Percentiles rank a stretch among this genome's conserved stretches.
Evolutionary conservation across 208 protist species (phyloP).

Genomic region (Perkinsela sp.): DNA sequence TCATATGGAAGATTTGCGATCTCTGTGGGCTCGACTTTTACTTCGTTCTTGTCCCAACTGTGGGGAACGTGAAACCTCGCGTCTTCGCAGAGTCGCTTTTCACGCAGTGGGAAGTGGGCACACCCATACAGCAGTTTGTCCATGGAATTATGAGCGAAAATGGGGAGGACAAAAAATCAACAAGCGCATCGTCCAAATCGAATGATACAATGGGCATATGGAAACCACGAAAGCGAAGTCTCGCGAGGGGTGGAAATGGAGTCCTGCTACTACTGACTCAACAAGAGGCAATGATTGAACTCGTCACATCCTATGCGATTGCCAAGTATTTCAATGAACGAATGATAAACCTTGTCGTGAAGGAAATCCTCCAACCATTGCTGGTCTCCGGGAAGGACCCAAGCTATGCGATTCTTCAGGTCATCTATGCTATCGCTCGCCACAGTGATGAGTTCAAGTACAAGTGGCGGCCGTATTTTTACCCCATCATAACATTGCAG

Average conservation of each 20-base stretch:
- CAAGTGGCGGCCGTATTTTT: slow-evolving; percentile 11
- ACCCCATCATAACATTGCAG: slow-evolving; percentile 16
- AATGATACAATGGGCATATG: background rate
- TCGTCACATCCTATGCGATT: slow-evolving; percentile 28
- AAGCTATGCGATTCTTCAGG: slow-evolving; percentile 38
- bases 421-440: slow-evolving; percentile 49
- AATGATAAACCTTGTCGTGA: slow-evolving; percentile 26
- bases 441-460: slow-evolving; percentile 40
- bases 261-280: slow-evolving; percentile 41
- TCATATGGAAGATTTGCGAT: slow-evolving; percentile 45
- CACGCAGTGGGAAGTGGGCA: slow-evolving; percentile 43
- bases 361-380: slow-evolving; percentile 42
- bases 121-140: slow-evolving; percentile 6
- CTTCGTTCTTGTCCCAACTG: slow-evolving; percentile 44
- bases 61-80: slow-evolving; percentile 35
- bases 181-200: background rate
- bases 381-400: slow-evolving; percentile 21
- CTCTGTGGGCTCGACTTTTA: slow-evolving; percentile 42
- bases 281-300: slow-evolving; percentile 35
- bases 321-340: slow-evolving; percentile 37
- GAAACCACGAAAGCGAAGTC: background rate
- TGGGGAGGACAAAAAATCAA: background rate
- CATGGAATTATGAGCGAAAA: too few relatives aligned
- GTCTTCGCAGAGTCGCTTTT: slow-evolving; percentile 52
- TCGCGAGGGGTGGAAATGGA: slow-evolving; percentile 15